Evolutionary conservation across 2,329 filamentous ascomycete genomes (phyloP).

Genomic region (Aspergillus vadensis): DNA sequence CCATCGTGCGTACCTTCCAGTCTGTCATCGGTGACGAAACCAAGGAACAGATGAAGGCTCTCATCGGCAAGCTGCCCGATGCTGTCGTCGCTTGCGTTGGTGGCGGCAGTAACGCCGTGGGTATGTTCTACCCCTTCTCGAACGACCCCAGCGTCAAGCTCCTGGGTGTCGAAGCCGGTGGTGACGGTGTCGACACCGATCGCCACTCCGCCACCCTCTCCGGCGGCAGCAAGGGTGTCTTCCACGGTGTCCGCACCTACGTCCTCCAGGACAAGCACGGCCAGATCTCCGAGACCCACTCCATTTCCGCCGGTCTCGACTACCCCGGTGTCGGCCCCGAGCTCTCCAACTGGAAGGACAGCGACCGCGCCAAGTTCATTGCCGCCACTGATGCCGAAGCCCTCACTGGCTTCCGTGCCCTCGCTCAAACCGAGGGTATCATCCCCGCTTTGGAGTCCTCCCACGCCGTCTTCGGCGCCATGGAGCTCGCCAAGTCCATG

Average conservation of each 20-base stretch:
- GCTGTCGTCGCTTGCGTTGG: constrained; percentile 96
- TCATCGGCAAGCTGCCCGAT: constrained; percentile 86
- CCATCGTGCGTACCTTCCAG: constrained; percentile 95
- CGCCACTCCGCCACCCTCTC: constrained; percentile 87
- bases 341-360: constrained; percentile 90
- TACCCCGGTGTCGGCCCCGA: constrained; percentile 97
- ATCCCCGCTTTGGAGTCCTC: constrained; percentile 94
- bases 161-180: constrained; percentile 91
- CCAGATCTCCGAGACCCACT: constrained; percentile 94
- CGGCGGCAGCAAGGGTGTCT: constrained; percentile 83
- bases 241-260: constrained; percentile 95
- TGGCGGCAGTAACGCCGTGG: constrained; percentile 89
- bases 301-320: constrained; percentile 92
- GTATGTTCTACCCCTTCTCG: constrained; percentile 98
- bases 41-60: constrained; percentile 82
- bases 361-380: constrained; percentile 79
- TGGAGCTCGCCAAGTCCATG: constrained; percentile 93
- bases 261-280: constrained; percentile 90
- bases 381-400: constrained; percentile 90
- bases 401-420: constrained; percentile 79
- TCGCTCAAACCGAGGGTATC: constrained; percentile 90
- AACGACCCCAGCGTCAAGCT: constrained; percentile 83
- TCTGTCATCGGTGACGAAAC: constrained; percentile 95
- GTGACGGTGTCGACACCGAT: constrained; percentile 83
- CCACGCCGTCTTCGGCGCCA: constrained; percentile 85